Percentiles rank a stretch among this genome's conserved stretches.
phyloP scores from a whole-genome alignment of 352 stramenopile genomes.

The Globisporangium middletonii region DNA sequence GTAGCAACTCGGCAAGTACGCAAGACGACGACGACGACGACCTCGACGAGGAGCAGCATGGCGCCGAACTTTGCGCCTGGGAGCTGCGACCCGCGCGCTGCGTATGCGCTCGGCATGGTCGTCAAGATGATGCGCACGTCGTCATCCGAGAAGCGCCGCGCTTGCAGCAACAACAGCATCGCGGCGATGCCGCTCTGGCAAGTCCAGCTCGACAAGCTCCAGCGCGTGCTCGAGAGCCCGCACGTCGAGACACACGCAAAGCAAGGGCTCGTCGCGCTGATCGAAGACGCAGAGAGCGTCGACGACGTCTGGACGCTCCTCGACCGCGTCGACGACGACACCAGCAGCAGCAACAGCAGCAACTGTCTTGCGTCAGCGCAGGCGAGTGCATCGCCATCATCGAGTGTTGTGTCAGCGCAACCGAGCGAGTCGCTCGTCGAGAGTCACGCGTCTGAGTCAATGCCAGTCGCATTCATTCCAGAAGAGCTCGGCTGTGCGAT shows the following conservation, averaged over 20 bases:
- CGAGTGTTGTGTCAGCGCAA: not conserved
- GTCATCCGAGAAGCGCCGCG: not conserved
- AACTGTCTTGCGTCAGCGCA: not conserved
- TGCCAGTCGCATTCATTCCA: constrained; percentile 16
- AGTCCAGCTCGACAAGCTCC: constrained; percentile 10
- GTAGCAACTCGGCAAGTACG: too few species aligned
- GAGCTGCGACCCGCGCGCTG: constrained; percentile 18
- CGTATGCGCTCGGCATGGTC: constrained; percentile 34
- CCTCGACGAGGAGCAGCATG: constrained; percentile 1
- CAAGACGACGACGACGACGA: not conserved
- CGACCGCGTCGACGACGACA: constrained; percentile 1
- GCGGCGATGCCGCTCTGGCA: not conserved
- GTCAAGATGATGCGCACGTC: constrained; percentile 12
- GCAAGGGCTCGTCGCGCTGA: constrained; percentile 12
- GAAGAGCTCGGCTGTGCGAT: constrained; percentile 28
- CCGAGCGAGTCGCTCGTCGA: not conserved
- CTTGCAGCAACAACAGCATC: not conserved
- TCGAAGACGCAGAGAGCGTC: constrained; percentile 11
- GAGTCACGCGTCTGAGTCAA: not conserved
- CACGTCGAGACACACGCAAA: constrained; percentile 5
- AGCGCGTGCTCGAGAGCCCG: constrained; percentile 14
- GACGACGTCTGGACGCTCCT: constrained; percentile 9
- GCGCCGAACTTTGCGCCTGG: constrained; percentile 6
- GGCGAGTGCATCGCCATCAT: not conserved
- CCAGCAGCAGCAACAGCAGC: not conserved